These are phyloP conservation scores for Spergularia bocconei DNA, from an alignment of 148 eudicot species.

Conservation along the genomic window DNA sequence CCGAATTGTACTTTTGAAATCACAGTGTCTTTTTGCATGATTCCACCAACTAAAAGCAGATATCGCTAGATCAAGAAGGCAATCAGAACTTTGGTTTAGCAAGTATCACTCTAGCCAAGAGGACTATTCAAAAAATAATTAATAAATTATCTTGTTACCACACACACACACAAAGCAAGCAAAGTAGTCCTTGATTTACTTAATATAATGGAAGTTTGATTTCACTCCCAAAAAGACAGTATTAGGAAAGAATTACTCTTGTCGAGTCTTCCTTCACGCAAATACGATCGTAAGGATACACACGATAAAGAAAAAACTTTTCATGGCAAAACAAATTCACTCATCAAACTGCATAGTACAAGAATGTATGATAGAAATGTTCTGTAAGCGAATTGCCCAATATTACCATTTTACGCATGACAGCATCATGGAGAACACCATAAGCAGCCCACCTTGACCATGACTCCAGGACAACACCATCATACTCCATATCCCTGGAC, in stretches of 20 bases:
- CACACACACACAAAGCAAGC: not conserved
- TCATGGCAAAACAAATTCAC: conserved; percentile 6
- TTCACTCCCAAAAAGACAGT: too few relatives aligned
- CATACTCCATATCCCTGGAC: conserved; percentile 83
- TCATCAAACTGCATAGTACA: conserved; percentile 7
- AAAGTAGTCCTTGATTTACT: not conserved
- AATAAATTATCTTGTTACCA: too few relatives aligned
- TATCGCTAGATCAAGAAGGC: not conserved
- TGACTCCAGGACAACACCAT: conserved; percentile 93
- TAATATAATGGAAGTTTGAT: not conserved
- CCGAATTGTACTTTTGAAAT: not conserved
- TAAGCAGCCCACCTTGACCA: conserved; percentile 98
- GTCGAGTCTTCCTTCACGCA: too few relatives aligned
- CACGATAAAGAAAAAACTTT: not conserved
- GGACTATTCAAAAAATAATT: too few relatives aligned
- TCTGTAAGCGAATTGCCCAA: not conserved
- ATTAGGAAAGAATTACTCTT: too few relatives aligned
- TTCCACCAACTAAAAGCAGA: conserved; percentile 7
- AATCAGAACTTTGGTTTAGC: conserved; percentile 1
- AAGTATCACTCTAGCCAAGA: not conserved
- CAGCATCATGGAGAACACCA: conserved; percentile 73
- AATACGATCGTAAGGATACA: not conserved
- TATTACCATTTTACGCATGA: conserved; percentile 64
- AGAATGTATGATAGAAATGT: not conserved
- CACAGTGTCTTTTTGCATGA: not conserved